phyloP scores from a whole-genome alignment of 2,329 filamentous ascomycete genomes.

The Apiospora arundinis region DNA sequence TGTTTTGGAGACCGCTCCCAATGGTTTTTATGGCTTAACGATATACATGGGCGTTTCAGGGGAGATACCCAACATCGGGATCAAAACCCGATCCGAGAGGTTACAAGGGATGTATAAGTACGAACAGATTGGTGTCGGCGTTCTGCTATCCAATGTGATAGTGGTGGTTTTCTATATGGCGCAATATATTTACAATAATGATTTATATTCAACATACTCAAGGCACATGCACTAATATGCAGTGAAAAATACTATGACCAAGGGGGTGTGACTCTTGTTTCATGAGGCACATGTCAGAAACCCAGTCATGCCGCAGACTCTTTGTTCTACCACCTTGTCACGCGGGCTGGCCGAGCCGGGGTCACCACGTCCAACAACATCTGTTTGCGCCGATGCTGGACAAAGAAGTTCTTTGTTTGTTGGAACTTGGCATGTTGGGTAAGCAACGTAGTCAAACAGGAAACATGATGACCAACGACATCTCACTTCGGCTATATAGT shows the following conservation, averaged over 20 bases:
- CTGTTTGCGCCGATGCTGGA: not conserved
- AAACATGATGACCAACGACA: no score
- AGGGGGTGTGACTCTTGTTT: not conserved
- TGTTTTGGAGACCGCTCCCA: not conserved
- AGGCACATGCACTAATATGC: no score
- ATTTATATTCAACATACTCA: not conserved
- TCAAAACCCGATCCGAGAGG: not conserved
- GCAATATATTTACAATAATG: not conserved
- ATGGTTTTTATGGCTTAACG: not conserved
- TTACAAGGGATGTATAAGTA: not conserved
- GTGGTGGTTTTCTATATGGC: not conserved
- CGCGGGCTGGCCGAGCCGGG: not conserved
- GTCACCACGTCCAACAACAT: not conserved
- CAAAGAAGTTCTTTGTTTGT: not conserved
- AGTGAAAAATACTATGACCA: not conserved
- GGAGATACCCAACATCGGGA: not conserved
- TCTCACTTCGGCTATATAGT: not conserved
- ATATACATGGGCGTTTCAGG: not conserved
- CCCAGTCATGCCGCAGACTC: not conserved
- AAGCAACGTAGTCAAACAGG: no score
- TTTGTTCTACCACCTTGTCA: not conserved
- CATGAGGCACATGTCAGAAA: not conserved
- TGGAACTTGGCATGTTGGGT: no score
- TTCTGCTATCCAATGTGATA: not conserved
- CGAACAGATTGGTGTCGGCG: not conserved